Conservation (phyloP, 345 rosid species). For the Gossypium arboreum region DNA sequence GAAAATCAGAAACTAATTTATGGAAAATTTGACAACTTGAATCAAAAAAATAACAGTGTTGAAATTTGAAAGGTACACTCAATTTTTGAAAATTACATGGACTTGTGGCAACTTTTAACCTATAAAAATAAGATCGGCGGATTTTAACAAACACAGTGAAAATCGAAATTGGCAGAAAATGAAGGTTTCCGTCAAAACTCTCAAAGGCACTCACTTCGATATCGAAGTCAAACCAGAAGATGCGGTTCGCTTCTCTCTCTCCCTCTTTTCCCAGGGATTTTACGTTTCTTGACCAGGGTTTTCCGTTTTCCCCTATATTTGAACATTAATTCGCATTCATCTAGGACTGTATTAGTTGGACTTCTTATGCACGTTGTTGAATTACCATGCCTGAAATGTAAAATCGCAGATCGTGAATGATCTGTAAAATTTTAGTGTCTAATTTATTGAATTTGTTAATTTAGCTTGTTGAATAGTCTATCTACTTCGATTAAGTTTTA, state of each 20-base stretch:
- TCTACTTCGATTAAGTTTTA: background rate
- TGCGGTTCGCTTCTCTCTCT: conserved; percentile 29
- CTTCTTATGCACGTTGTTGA: background rate
- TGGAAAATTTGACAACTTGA: no score
- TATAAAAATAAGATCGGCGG: conserved; percentile 7
- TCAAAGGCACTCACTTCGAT: conserved; percentile 66
- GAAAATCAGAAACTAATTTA: no score
- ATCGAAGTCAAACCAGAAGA: conserved; percentile 65
- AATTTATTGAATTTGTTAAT: background rate
- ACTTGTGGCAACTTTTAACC: no score
- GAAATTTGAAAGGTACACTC: no score
- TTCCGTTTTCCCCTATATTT: background rate
- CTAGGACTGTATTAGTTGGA: background rate
- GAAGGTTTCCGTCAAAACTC: conserved; percentile 73
- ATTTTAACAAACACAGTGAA: background rate
- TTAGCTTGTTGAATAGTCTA: background rate
- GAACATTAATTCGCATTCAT: conserved; percentile 11
- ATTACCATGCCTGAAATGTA: background rate
- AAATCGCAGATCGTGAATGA: background rate
- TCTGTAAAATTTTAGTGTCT: background rate
- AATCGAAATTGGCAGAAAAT: conserved; percentile 31
- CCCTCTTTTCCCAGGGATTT: background rate
- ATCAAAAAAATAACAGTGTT: no score
- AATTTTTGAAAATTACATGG: no score
- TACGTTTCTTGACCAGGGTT: conserved; percentile 4